Evolutionary conservation across 495 filamentous ascomycete genomes (phyloP), one percentile per base, ranked within the genome.

Genomic region (Penicillium angulare): DNA sequence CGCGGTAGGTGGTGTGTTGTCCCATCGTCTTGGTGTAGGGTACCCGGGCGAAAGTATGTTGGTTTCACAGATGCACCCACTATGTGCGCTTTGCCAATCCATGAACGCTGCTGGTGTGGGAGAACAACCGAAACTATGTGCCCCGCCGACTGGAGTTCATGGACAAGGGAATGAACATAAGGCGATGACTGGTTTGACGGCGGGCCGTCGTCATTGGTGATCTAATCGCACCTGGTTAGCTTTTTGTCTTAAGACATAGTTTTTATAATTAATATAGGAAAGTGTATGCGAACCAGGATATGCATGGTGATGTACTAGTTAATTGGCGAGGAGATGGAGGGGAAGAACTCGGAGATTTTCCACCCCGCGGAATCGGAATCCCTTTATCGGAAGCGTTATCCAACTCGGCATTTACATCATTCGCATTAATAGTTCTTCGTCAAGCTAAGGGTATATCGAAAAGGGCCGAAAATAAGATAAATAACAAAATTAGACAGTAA

Each of bases 11-110:
- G 82, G 62, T 86, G 81, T 20, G 75, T 83, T 13, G 82, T 86
- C 26, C 88, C 88, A 55, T 87, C 79, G 60, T 87, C 84, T 49
- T 78, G 63, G 58, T 82, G 79, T 3, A 86, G 66, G 0, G 84
- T 77, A 45, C 79, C 74, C 8, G 82, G 77, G 7, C 88, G 87
- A 76, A 92, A 98, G 71, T 96, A 95, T n/a, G 84, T 84, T 3
- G 92, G 90, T 50, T 86, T 88, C 33, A 95, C 81, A 16, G 86
- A 85, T 58, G 89, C 84, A 47, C 90, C 90, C 52, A 96, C 86
- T 35, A 97, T 84, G 64, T 97, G 92, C 17, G 93, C 93, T 74
- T 98, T 98, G 48, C 91, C 90, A 57, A 98, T 97, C 93, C 93
- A 98, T 45, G 89, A 95, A 40, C 92, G 86, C 69, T 98, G 93